Evolutionary conservation across 495 filamentous ascomycete genomes (phyloP), one percentile per base, ranked within the genome.

Genomic region (Parathielavia hyrcaniae): DNA sequence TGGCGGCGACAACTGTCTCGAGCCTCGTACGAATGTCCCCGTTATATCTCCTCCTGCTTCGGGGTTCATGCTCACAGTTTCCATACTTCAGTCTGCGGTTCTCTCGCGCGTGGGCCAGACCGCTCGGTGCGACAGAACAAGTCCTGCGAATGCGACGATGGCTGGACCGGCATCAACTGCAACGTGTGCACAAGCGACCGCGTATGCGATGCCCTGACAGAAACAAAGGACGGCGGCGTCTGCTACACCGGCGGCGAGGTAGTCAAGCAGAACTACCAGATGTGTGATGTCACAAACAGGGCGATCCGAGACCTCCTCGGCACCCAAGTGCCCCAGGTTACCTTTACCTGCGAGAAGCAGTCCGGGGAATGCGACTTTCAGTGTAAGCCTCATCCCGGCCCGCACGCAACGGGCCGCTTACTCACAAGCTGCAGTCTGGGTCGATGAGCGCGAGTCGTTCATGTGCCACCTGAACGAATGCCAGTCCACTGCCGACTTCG

Each of bases 111-210:
- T 64, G 90, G 88, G 34, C 76, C 76, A 55, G 82, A 96, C 59
- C 82, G 93, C 63, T 76, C 84, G 16, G 81, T 84, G 60, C 81
- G 91, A 66, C 69, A 82, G 44, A 82, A 79, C 45, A 76, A 83
- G 16, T 73, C 77, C 36, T 98, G 93, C 72, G 74, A 91, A 26
- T 98, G 93, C 72, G 84, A 91, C 60, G 90, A 96, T 35, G 93
- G 95, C 48, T 98, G 93, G 93, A 82, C 81, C n/a, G 93, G 93
- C 60, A 91, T 97, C 73, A 98, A 98, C 77, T 98, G 93, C 80
- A 98, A 98, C 68, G 89, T 97, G 55, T 98, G 93, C 73, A 81
- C 86, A 46, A 81, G 83, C 16, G 78, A 97, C 68, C 74, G 86
- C 56, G 90, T 88, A 13, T 98, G 93, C 68, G 78, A 90, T 71